Evolutionary conservation across 495 filamentous ascomycete genomes (phyloP), one percentile per base, ranked within the genome.

Genomic region (Pyrenula aspistea): DNA sequence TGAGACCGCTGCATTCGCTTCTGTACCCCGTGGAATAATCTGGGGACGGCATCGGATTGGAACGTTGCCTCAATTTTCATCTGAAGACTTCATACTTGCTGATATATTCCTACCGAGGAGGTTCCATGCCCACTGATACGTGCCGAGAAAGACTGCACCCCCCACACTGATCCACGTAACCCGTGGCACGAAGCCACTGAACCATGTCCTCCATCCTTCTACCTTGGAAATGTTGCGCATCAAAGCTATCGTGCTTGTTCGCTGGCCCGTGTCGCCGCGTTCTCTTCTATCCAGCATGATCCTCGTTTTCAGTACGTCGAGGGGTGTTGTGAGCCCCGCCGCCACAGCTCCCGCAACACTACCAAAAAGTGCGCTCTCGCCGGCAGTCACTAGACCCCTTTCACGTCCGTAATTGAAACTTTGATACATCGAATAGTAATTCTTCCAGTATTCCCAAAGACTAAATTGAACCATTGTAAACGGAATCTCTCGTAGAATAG

Each of bases 391-490:
- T 71, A 59, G 64, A 49, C 51, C 60, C 55, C 65, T 67, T 24
- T 60, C 72, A 22, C 74, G 68, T 55, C 24, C 24, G 24, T 20
- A 24, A 24, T 20, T 19, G 51, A 56, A 49, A 60, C 48, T 24
- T 62, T 53, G 56, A 65, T 24, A 21, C 55, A 67, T 65, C 2
- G 63, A 63, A 62, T 77, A 77, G 3, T 62, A 75, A 55, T 73
- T 69, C 77, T 97, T 98, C 73, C 97, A 79, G 1, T 79, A 84
- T 70, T 98, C 93, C 93, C 93, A 98, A 63, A 98, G 77, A 19
- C 93, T 95, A 63, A 98, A 98, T 68, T 98, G 93, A 36, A 98
- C 81, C 11, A 96, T 82, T 3, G 93, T 97, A 61, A 98, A 98
- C 10, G 93, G 93, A 55, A 98, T 94, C 74, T 98, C 93, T 52